Conservation (phyloP, 257 asterid genomes). For the Solanum bukasovii region DNA sequence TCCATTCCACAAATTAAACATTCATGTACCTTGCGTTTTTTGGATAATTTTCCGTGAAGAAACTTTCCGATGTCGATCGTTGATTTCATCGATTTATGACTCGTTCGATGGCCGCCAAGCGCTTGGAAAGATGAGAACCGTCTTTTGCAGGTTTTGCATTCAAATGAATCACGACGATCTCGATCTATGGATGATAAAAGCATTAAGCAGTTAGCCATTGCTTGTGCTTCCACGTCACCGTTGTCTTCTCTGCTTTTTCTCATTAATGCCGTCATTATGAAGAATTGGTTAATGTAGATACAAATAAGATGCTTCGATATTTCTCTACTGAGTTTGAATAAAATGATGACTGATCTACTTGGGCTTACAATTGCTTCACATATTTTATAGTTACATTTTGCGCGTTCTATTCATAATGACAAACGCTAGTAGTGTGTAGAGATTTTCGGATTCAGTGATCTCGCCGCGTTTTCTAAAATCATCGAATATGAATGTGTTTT, state of each 20-base stretch:
- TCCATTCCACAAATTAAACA: constrained; percentile 25
- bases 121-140: neutral
- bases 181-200: neutral
- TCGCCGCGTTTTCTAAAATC: neutral
- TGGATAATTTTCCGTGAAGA: neutral
- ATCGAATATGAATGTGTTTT: neutral
- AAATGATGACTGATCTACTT: neutral
- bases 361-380: neutral
- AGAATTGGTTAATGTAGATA: neutral
- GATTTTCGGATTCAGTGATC: neutral
- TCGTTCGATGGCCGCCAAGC: constrained; percentile 20
- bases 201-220: constrained; percentile 21
- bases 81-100: constrained; percentile 16
- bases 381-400: neutral
- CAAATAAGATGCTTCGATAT: neutral
- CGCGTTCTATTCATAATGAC: neutral
- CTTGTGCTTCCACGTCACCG: neutral
- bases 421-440: neutral
- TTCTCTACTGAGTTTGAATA: neutral
- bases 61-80: neutral
- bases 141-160: constrained; percentile 23
- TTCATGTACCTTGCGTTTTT: constrained; percentile 8
- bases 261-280: neutral
- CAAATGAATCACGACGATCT: neutral
- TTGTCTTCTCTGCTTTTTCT: constrained; percentile 1